Evolutionary conservation across 164 flowering plant genomes (phyloP), one percentile per base, ranked within the genome.

Genomic region (Vitis rupestris): DNA sequence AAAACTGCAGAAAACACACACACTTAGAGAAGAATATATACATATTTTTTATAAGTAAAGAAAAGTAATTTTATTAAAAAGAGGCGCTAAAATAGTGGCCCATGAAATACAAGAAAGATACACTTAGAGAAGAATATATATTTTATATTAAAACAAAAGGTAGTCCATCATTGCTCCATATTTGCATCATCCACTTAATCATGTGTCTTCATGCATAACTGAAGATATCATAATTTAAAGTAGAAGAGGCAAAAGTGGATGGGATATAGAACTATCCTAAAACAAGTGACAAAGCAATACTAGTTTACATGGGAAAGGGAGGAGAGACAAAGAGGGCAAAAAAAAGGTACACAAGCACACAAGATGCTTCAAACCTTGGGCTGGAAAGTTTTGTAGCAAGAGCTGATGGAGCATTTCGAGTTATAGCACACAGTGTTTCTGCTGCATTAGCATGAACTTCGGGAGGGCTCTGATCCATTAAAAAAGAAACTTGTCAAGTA

Each of bases 371-470:
- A 80, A 76, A 95, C 99, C 96, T 90, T 70, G 96, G 85, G 78
- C 89, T 90, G 54, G 92, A 88, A 59, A 95, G 87, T 82, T 89
- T 91, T 58, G 86, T 73, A 63, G 98, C 90, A 66, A 95, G 78
- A 65, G 93, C 81, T 14, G 97, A 93, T 63, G 94, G 87, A 13
- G 88, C 73, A 81, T 88, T 93, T 70, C 96, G 84, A 61, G 93
- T 87, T 59, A 95, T 93, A 51, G 92, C 84, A 83, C 92, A 90
- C 1, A 95, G 79, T 65, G 97, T 90, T 82, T 95, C 99, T 30
- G 97, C 93, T 65, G 92, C 92, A 83, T 95, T 95, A 60, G 96
- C 93, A 80, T 95, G 98, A 75, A 95, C 99, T 81, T 93, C 97
- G 66, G 97, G 84, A 66, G 93, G 73, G 76, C 84, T 77, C 99